phyloP scores from a whole-genome alignment of 2,329 filamentous ascomycete genomes.

The Cladosporium oxysporum region DNA sequence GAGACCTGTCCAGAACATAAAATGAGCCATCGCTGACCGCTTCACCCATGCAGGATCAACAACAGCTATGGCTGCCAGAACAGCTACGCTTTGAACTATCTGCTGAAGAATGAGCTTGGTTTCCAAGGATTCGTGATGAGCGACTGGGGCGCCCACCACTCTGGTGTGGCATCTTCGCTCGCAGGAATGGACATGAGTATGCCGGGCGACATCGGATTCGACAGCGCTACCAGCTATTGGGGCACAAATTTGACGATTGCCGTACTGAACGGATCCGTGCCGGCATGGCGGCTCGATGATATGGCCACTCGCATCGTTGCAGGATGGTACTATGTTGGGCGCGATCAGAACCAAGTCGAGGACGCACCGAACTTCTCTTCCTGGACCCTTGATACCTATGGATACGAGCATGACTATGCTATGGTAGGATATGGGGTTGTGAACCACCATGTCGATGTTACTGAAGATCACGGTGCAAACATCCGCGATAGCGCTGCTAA shows the following conservation, averaged over 20 bases:
- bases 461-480: too few relatives aligned
- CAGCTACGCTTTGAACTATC: conserved; percentile 58
- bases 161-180: conserved; percentile 30
- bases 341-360: too few relatives aligned
- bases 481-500: too few relatives aligned
- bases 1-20: too few relatives aligned
- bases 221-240: conserved; percentile 59
- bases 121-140: conserved; percentile 50
- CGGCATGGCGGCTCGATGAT: conserved; percentile 35
- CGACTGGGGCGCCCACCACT: conserved; percentile 47
- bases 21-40: too few relatives aligned
- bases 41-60: conserved; percentile 55
- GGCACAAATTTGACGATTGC: conserved; percentile 33
- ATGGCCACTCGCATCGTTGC: too few relatives aligned
- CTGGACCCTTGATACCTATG: too few relatives aligned
- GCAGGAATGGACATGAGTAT: conserved; percentile 37
- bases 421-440: too few relatives aligned
- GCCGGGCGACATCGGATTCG: conserved; percentile 56
- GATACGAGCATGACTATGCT: too few relatives aligned
- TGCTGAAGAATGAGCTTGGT: conserved; percentile 64
- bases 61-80: conserved; percentile 65
- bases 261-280: conserved; percentile 36
- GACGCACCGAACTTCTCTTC: too few relatives aligned
- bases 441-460: too few relatives aligned
- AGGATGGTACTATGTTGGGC: too few relatives aligned